Conservation (phyloP, 1,284 basidiomycete species). For the Papiliotrema nemorosa region DNA sequence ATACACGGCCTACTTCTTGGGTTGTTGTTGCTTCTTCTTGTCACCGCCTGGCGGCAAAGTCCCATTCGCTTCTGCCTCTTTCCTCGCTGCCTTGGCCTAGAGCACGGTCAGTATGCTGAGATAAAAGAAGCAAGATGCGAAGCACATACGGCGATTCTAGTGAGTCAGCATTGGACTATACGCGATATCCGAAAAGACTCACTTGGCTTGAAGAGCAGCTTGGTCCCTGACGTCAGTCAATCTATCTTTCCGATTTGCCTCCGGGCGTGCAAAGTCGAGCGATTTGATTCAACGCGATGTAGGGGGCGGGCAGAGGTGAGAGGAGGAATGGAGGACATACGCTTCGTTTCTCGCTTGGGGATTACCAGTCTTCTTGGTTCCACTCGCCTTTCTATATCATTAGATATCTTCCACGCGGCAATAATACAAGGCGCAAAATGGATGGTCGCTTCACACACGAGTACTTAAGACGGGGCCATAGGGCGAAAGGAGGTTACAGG, state of each 20-base stretch:
- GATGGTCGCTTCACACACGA: neutral
- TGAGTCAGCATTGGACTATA: neutral
- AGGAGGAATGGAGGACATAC: constrained; percentile 6
- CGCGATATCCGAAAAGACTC: constrained; percentile 6
- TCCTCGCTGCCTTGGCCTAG: constrained; percentile 12
- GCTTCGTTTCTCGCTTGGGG: constrained; percentile 10
- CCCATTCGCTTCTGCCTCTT: constrained; percentile 17
- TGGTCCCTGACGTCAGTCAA: constrained; percentile 9
- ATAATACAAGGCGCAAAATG: neutral
- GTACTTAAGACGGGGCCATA: neutral
- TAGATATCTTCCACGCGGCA: neutral
- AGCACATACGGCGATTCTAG: constrained; percentile 15
- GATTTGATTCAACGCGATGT: neutral
- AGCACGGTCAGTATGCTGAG: too few species aligned
- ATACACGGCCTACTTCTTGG: neutral
- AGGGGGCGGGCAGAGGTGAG: neutral
- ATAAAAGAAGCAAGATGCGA: neutral
- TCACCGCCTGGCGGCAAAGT: neutral
- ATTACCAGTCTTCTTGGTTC: constrained; percentile 9
- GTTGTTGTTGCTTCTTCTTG: neutral
- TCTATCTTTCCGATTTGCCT: constrained; percentile 4
- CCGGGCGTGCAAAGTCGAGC: constrained; percentile 1
- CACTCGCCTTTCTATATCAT: neutral
- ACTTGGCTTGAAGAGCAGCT: constrained; percentile 23
- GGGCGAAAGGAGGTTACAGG: neutral